A percentile compares a stretch with the other conserved stretches of the same genome.
phyloP scores from a whole-genome alignment of 2,329 filamentous ascomycete genomes.

The Gremmenia infestans region DNA sequence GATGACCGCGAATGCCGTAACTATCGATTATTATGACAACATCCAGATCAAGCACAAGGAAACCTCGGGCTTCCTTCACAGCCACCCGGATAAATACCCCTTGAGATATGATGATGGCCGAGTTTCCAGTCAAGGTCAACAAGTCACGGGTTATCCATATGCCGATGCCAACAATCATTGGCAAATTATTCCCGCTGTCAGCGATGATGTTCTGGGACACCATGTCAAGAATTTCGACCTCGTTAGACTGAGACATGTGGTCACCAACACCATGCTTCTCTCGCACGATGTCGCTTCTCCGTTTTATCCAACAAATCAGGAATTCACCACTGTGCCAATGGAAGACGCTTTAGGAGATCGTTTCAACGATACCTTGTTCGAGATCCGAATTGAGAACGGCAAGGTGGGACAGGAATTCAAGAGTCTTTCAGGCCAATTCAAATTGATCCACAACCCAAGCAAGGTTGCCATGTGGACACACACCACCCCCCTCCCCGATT shows the following conservation, averaged over 20 bases:
- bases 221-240: conserved; percentile 78
- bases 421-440: conserved; percentile 89
- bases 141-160: conserved; percentile 95
- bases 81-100: conserved; percentile 82
- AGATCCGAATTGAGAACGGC: conserved; percentile 82
- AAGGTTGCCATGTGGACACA: conserved; percentile 99
- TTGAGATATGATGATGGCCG: conserved; percentile 95
- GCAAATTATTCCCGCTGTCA: conserved; percentile 75
- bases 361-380: conserved; percentile 86
- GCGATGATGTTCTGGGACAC: conserved; percentile 53
- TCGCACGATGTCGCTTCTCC: conserved; percentile 97
- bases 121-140: conserved; percentile 95
- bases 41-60: conserved; percentile 94
- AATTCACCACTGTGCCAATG: conserved; percentile 78
- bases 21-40: conserved; percentile 83
- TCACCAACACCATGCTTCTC: conserved; percentile 79
- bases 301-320: conserved; percentile 95
- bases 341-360: conserved; percentile 70
- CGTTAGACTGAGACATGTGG: conserved; percentile 79
- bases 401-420: conserved; percentile 82
- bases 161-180: conserved; percentile 99
- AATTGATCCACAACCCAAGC: conserved; percentile 87
- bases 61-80: conserved; percentile 93
- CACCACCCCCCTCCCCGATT: conserved; percentile 89
- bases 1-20: conserved; percentile 81